Base-by-base conservation (phyloP, 495 filamentous ascomycete genomes). In the Penicillium canescens region DNA sequence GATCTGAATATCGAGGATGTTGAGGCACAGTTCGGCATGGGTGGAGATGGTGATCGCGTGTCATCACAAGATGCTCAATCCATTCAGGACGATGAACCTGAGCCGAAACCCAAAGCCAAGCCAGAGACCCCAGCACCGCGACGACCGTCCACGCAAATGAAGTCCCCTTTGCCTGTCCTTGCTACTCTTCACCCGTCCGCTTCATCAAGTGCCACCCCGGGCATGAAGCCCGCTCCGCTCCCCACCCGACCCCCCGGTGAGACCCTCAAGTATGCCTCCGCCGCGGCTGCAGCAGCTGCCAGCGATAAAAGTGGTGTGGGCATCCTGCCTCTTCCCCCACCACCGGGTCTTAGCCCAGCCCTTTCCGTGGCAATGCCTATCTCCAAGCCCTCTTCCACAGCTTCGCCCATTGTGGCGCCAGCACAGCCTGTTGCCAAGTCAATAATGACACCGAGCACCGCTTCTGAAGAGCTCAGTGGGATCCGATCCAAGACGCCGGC, bases 61-160 rank as follows among this genome's bases (percentile, higher is more conserved):
- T 97, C 93, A 18, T 97, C 93, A 46, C 94, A 98, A 78, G 94
- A 98, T 73, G 85, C 90, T 20, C 91, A 94, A 62, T 97, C 94
- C 35, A 78, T 95, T 75, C 88, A 91, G 59, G 94, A 96, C 50
- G 93, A 98, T 33, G 62, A 81, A 42, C 74, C 76, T 18, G 92
- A 96, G 12, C 52, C 68, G 10, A 88, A 90, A 55, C 65, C 80
- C 23, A 81, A 81, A 57, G 58, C 76, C 55, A 78, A 76, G 63
- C 46, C 55, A 14, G 72, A 73, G 20, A 63, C 79, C 31, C 67
- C 82, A 20, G 59, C 56, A 7, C 82, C 79, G 39, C 80, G 94
- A 69, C 79, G 94, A 69, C 88, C 92, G 35, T 97, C 94, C 7
- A 82, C 89, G 46, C 91, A 96, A 72, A 80, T 96, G 73, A 97